These are phyloP conservation scores for Malus domestica DNA, from an alignment of 306 rosid genomes.

Conservation along the genomic window ASM211411v1 NC_041795.1:25607001-25607500, in stretches of 20 bases:
- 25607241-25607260: no score
- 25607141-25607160: not conserved
- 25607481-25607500: not conserved
- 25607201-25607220: no score
- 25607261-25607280: not conserved
- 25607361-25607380: no score
- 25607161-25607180: no score
- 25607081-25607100: not conserved
- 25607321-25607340: no score
- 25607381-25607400: rapidly evolving
- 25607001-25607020: not conserved
- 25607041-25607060: not conserved
- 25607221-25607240: no score
- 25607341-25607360: no score
- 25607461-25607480: not conserved
- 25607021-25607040: not conserved
- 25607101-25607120: not conserved
- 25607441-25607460: no score
- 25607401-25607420: no score
- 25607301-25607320: not conserved
- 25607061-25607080: not conserved
- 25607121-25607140: not conserved
- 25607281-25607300: not conserved
- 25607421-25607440: no score
- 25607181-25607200: no score